phyloP scores from a whole-genome alignment of 2,329 filamentous ascomycete species.

The Acephala macrosclerotiorum region DNA sequence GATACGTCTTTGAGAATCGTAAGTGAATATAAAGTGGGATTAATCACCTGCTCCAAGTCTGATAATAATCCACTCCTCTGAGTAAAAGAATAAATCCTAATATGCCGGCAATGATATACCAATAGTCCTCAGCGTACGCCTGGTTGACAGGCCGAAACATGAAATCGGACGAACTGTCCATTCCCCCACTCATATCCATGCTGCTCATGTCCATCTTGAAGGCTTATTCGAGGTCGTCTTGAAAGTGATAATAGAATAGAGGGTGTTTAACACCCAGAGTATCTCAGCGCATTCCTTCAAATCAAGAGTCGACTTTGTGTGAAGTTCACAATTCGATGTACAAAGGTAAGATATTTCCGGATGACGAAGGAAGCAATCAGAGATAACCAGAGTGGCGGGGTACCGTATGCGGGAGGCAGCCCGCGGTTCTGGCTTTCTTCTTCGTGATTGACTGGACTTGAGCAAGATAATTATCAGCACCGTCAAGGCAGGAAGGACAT shows the following conservation, averaged over 20 bases:
- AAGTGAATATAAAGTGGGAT: background rate
- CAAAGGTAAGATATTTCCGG: background rate
- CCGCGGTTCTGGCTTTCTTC: background rate
- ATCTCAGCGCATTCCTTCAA: conserved; percentile 2
- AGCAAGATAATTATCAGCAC: conserved; percentile 2
- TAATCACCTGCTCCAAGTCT: conserved; percentile 35
- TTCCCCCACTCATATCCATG: conserved; percentile 33
- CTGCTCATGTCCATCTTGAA: conserved; percentile 30
- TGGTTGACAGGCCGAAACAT: conserved; percentile 56
- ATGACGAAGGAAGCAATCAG: background rate
- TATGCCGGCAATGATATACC: conserved; percentile 63
- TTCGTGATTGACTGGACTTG: background rate
- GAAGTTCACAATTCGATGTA: background rate
- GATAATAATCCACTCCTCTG: conserved; percentile 31
- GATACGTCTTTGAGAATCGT: background rate
- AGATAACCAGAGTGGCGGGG: background rate
- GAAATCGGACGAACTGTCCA: conserved; percentile 41
- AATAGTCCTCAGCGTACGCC: conserved; percentile 61
- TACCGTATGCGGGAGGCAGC: background rate
- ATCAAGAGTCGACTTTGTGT: background rate
- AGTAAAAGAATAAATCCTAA: conserved; percentile 33
- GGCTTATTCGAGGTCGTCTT: background rate
- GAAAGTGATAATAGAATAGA: background rate
- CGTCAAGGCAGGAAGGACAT: background rate
- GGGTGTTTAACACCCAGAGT: conserved; percentile 8